Conservation (phyloP, 371 early-diverging fungal genomes). For the Apophysomyces ossiformis region DNA sequence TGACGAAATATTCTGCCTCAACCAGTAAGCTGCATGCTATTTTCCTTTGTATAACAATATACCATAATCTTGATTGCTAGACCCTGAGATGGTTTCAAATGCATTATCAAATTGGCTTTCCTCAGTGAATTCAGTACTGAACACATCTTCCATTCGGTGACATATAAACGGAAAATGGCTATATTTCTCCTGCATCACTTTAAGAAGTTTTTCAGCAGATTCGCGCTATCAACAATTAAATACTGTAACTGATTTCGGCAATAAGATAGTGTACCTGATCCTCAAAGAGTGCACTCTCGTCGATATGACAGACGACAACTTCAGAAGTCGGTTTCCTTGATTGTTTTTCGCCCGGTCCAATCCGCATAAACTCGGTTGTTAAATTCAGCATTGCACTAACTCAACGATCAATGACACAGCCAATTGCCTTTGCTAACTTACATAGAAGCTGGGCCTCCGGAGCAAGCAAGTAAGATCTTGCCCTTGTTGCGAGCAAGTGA, state of each 20-base stretch:
- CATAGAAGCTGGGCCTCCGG: slow-evolving; percentile 87
- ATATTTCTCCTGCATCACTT: slow-evolving; percentile 38
- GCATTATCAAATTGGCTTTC: slow-evolving; percentile 23
- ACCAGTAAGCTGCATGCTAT: background rate
- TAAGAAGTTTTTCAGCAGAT: slow-evolving; percentile 29
- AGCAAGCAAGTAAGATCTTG: slow-evolving; percentile 78
- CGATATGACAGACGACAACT: slow-evolving; percentile 75
- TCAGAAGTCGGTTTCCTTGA: slow-evolving; percentile 58
- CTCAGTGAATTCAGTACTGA: slow-evolving; percentile 29
- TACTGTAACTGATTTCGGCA: background rate
- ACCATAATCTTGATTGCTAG: slow-evolving; percentile 32
- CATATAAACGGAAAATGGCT: slow-evolving; percentile 30
- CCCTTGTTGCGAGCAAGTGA: slow-evolving; percentile 43
- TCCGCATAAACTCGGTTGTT: slow-evolving; percentile 60
- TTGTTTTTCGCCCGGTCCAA: slow-evolving; percentile 50
- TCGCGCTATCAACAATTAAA: background rate
- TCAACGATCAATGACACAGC: background rate
- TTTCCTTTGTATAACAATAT: background rate
- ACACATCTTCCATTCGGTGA: slow-evolving; percentile 38
- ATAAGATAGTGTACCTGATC: slow-evolving; percentile 22
- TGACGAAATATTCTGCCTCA: slow-evolving; percentile 30
- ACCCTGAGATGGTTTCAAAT: slow-evolving; percentile 25
- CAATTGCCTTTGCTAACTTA: slow-evolving; percentile 27
- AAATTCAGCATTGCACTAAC: slow-evolving; percentile 63
- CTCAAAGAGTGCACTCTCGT: slow-evolving; percentile 66